These are phyloP conservation scores for Cladosporium cucumerinum DNA, from an alignment of 2,329 filamentous ascomycete genomes.

Conservation along the genomic window DNA sequence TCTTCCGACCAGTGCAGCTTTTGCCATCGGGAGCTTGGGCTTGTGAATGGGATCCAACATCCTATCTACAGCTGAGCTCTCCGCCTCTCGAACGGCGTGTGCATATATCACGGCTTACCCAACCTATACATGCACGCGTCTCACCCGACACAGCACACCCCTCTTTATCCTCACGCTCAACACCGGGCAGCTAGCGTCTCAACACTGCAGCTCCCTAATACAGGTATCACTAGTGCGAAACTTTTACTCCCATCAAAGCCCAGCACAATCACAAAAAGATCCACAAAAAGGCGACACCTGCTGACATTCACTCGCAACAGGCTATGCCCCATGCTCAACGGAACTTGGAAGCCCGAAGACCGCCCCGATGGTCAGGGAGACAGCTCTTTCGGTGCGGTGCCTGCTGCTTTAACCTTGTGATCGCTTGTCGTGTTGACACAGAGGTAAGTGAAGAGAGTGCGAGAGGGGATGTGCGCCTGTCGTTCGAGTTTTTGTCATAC, in stretches of 20 bases:
- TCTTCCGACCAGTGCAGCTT: neutral
- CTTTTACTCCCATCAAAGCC: neutral
- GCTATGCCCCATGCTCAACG: slow-evolving; percentile 81
- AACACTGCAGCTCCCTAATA: slow-evolving; percentile 5
- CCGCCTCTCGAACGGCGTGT: neutral
- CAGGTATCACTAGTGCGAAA: neutral
- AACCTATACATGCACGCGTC: neutral
- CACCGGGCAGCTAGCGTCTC: neutral
- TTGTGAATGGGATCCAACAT: slow-evolving; percentile 16
- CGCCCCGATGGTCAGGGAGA: slow-evolving; percentile 29
- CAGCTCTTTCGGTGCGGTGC: slow-evolving; percentile 34
- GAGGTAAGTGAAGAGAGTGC: neutral
- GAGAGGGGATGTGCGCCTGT: neutral
- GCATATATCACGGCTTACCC: neutral
- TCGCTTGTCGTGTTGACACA: neutral
- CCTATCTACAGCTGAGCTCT: neutral
- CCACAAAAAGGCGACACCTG: slow-evolving; percentile 2
- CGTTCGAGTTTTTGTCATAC: neutral
- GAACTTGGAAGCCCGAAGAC: slow-evolving; percentile 51
- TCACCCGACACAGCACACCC: neutral
- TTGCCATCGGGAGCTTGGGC: slow-evolving; percentile 4
- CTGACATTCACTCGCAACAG: slow-evolving; percentile 45
- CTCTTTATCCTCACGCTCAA: neutral
- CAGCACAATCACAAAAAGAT: neutral
- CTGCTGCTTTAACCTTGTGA: slow-evolving; percentile 32